Conservation (phyloP, 768 basidiomycete genomes). For the Cyclocybe cylindracea region DNA sequence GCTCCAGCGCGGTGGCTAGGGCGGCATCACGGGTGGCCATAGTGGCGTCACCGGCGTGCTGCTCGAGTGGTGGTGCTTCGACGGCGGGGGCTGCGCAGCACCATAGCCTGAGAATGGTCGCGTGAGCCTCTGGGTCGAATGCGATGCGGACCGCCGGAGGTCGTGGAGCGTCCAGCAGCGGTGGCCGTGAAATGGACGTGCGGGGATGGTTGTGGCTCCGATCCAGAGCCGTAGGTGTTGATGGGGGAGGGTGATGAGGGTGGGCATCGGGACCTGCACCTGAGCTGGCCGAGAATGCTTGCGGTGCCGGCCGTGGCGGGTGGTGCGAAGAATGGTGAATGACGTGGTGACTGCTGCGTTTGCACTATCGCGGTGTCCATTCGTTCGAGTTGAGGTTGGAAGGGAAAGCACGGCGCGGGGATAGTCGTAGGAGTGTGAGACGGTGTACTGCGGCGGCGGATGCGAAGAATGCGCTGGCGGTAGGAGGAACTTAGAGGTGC, state of each 20-base stretch:
- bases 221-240: conserved; percentile 4
- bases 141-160: background rate
- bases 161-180: background rate
- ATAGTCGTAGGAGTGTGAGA: background rate
- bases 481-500: conserved; percentile 13
- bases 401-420: conserved; percentile 5
- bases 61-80: conserved; percentile 1
- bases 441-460: conserved; percentile 1
- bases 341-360: conserved; percentile 19
- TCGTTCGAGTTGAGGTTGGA: background rate
- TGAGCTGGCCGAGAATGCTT: no score
- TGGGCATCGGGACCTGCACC: conserved; percentile 6
- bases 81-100: background rate
- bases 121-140: conserved; percentile 1
- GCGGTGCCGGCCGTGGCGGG: background rate
- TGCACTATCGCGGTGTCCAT: background rate
- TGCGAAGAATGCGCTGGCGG: conserved; percentile 3
- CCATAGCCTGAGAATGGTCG: conserved; percentile 8
- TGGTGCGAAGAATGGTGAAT: conserved; percentile 22
- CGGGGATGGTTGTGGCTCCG: conserved; percentile 2
- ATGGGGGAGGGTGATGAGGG: background rate
- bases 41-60: background rate
- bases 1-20: conserved; percentile 14
- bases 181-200: conserved; percentile 10
- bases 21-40: conserved; percentile 2